Percentiles rank a stretch among this genome's conserved stretches.
phyloP scores from a whole-genome alignment of 1,284 basidiomycete species.

The Ceratobasidium sp. region DNA sequence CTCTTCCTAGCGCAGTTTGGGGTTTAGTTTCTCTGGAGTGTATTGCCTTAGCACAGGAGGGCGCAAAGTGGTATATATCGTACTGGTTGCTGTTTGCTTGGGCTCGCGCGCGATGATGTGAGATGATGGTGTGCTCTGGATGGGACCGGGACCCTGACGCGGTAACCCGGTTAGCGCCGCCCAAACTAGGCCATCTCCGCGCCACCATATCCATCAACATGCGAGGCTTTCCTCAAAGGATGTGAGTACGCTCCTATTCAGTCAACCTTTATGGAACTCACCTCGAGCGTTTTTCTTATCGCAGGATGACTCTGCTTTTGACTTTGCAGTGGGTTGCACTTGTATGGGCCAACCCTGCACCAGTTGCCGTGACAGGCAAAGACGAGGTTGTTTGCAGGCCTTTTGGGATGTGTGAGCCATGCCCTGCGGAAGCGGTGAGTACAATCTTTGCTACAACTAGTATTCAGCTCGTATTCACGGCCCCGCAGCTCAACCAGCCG shows the following conservation, averaged over 20 bases:
- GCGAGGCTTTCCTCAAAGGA: conserved; percentile 1
- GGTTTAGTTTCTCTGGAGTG: background rate
- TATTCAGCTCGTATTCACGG: conserved; percentile 27
- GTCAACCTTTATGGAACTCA: background rate
- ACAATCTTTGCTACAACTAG: conserved; percentile 21
- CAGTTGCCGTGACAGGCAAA: background rate
- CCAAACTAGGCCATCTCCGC: background rate
- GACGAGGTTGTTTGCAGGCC: conserved; percentile 38
- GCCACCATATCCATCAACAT: conserved; percentile 33
- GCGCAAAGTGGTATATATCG: background rate
- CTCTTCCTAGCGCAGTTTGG: background rate
- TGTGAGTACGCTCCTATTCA: conserved; percentile 16
- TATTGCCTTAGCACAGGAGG: background rate
- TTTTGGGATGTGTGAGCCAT: conserved; percentile 83
- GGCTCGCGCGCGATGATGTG: conserved; percentile 15
- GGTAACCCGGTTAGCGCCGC: conserved; percentile 37
- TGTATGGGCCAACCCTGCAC: conserved; percentile 14
- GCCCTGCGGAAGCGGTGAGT: conserved; percentile 82
- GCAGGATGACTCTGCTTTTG: conserved; percentile 1
- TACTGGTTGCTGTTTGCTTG: background rate
- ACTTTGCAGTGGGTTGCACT: conserved; percentile 1
- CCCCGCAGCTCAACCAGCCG: conserved; percentile 79
- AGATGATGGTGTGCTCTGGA: conserved; percentile 27
- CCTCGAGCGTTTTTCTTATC: background rate
- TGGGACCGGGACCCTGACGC: conserved; percentile 26